Base-by-base conservation (phyloP, 2,329 filamentous ascomycete species). In the Pseudogymnoascus verrucosus region DNA sequence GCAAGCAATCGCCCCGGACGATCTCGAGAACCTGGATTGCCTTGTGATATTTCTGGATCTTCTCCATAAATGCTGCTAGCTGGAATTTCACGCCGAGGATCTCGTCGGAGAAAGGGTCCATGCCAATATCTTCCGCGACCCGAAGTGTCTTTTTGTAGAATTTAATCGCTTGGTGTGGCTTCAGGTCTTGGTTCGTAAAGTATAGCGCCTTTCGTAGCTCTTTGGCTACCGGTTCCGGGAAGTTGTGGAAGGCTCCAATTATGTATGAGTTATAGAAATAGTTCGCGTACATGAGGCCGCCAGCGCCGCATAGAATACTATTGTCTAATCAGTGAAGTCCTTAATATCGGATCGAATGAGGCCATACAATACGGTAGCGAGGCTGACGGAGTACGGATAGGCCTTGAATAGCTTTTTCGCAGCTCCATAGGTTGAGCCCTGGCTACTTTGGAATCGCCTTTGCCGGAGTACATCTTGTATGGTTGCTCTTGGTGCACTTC, bases 41-140 rank as follows among this genome's bases (percentile, higher is more conserved):
- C 64, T 87, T 84, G 21, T 84, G 80, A 71, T 87, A 87, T 70
- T 89, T 84, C 34, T 87, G 82, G 14, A 90, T 84, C 71, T 89
- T 88, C 75, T 97, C 91, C 66, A 96, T 81, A 81, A 96, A 86
- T 8, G 83, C 82, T 1, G 91, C 87, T 7, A 96, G 81, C 73
- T 93, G 87, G 61, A 98, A 87, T 72, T 92, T 91, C 62, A 98
- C 87, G 7, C 95, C 95, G 69, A 97, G 82, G 36, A 97, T 88
- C 74, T 97, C 93, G 69, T 97, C 90, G 3, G 90, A 93, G 73
- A 93, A 96, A 0, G 90, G 91, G 72, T 98, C 91, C 78, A 99
- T 84, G 0, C 87, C 86, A 61, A 89, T 72, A 71, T 91, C 86
- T 60, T 86, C 79, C 64, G 91, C 91, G 61, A 89, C 82, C 66